A percentile compares a stretch with the other conserved stretches of the same genome.
These are phyloP conservation scores for Dichotomopilus funicola DNA, from an alignment of 2,329 filamentous ascomycete species.

Conservation along the genomic window DNA sequence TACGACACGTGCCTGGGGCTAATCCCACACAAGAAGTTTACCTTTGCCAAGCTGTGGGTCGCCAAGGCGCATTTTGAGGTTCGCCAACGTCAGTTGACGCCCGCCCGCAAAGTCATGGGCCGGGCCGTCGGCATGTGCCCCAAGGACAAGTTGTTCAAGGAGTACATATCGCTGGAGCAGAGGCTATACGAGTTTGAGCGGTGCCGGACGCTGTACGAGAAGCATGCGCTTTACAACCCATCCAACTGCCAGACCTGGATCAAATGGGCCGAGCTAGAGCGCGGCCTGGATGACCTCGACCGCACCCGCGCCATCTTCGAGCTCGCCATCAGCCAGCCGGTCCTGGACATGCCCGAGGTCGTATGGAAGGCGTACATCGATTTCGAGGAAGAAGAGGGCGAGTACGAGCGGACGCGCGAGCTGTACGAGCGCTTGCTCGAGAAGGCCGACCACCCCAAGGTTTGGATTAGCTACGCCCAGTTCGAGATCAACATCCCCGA, in stretches of 20 bases:
- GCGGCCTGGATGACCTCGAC: constrained; percentile 82
- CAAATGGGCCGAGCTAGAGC: constrained; percentile 88
- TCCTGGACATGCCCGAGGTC: constrained; percentile 93
- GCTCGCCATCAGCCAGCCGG: constrained; percentile 72
- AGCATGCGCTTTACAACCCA: constrained; percentile 87
- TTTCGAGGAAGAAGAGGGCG: constrained; percentile 92
- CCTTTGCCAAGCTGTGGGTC: constrained; percentile 94
- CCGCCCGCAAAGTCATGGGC: constrained; percentile 82
- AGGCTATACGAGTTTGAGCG: constrained; percentile 91
- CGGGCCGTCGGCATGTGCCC: constrained; percentile 89
- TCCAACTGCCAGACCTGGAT: constrained; percentile 94
- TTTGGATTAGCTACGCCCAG: constrained; percentile 98
- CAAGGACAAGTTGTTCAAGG: constrained; percentile 90
- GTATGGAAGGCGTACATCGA: constrained; percentile 98
- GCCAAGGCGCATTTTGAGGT: constrained; percentile 91
- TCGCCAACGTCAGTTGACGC: constrained; percentile 71
- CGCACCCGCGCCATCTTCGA: constrained; percentile 88
- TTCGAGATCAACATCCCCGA: constrained; percentile 95
- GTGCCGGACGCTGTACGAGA: constrained; percentile 86
- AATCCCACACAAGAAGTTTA: constrained; percentile 94
- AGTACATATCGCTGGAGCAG: constrained; percentile 87
- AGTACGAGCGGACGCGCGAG: constrained; percentile 73
- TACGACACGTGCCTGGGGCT: constrained; percentile 83
- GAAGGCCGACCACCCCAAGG: constrained; percentile 98
- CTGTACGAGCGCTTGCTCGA: constrained; percentile 86